Base-by-base conservation (phyloP, 2,329 filamentous ascomycete species). In the Zasmidium angulare region DNA sequence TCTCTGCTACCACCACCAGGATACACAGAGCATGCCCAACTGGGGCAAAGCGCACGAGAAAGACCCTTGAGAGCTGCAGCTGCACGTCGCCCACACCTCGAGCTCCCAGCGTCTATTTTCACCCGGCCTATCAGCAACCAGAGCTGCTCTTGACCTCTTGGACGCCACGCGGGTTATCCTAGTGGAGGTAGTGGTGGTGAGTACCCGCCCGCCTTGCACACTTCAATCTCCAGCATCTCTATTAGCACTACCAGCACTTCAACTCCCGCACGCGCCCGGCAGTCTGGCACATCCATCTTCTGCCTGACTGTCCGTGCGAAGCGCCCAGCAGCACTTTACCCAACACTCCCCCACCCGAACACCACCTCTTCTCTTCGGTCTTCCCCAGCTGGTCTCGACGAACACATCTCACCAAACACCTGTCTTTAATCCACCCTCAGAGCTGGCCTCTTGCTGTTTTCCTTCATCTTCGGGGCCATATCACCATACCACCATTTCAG, bases 371-470 rank as follows among this genome's bases (percentile, higher is more conserved):
- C 43, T 51, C 53, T 50, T 50, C 29, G 46, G 49, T 31, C 29
- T 36, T n/a, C 23, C 56, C 57, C 63, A 66, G 65, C 65, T 64
- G 65, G 63, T 51, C 65, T 67, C 65, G 52, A 53, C n/a, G 7
- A 63, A 58, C 55, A 61, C 60, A 53, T 55, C n/a, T 10, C 51
- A 53, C 6, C 36, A 59, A 56, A 53, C n/a, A 62, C 62, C 55
- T 54, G 21, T 60, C 55, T 62, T 52, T 62, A 62, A 53, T 66
- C 53, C 50, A 48, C 50, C 58, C 50, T 58, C 40, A 67, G 69
- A 71, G 70, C 70, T 68, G 69, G 69, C 61, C 67, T 73, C 70
- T 69, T 56, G 58, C 66, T 60, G 58, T 56, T 47, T 64, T 70
- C 69, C 36, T 64, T 67, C 61, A 61, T 63, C 64, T 54, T 54